Evolutionary conservation across 345 rosid genomes (phyloP), one percentile per base, ranked within the genome.

Genomic region (Brassica incana): DNA sequence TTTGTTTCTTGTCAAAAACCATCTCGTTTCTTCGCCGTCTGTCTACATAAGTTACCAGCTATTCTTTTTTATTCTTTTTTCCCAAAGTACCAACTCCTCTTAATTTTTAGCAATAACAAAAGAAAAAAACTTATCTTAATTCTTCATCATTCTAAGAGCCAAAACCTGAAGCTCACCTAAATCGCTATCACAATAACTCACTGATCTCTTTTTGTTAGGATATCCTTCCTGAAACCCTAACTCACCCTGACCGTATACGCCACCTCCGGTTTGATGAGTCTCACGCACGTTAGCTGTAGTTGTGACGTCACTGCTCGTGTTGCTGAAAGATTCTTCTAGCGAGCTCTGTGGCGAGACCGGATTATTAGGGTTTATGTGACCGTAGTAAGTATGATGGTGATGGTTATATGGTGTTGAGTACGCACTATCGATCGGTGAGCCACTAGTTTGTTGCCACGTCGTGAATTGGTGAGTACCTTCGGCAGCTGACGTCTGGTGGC

Each of bases 91-190:
- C 60, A 29, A 9, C 69, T 15, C 40, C 32, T 27, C 30, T 85
- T 71, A 90, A 79, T 86, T 88, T 85, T 86, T 89, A 30, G 15
- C 54, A 45, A 27, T 27, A 27, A 27, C 30, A 27, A 27, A 45
- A 45, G 14, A 43, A 43, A 43, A 11, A 11, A 50, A n/a, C 38
- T n/a, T 67, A 29, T 33, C 62, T 85, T 72, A 91, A 78, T 87
- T 89, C 86, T 85, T 90, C 97, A 86, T 93, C 98, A 93, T 93
- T 77, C 90, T 86, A 78, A 86, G 85, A 43, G 95, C 97, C 77
- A 93, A 87, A 68, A 90, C 95, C 78, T 93, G 97, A 81, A 93
- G 95, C 86, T 93, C 98, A 72, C 95, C 86, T 81, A 86, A 69
- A 60, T 93, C 97, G 73, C 60, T 69, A 62, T 71, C 81, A 78